phyloP scores from a whole-genome alignment of 176 grass and related monocot genomes.

The Oryza nivara region DNA sequence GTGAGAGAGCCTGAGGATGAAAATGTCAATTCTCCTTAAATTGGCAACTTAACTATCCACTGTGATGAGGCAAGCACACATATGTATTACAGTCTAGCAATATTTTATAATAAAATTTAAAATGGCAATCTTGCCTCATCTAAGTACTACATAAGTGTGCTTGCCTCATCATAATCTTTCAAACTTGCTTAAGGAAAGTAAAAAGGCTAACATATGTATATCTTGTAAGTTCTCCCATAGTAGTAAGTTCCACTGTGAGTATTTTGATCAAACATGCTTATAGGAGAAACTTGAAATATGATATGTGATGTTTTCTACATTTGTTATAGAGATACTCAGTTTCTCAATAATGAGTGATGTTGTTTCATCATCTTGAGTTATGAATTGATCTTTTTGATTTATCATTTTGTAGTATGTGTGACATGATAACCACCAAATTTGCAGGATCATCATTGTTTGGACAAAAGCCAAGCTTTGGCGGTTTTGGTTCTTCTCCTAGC shows the following conservation, averaged over 20 bases:
- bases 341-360: neutral
- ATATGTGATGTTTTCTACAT: neutral
- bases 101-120: too few species aligned
- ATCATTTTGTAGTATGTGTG: neutral
- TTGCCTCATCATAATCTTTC: neutral
- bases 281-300: neutral
- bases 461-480: constrained; percentile 80
- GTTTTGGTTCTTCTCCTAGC: constrained; percentile 77
- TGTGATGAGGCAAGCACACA: too few species aligned
- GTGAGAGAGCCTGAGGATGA: neutral
- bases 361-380: neutral
- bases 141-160: neutral
- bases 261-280: constrained; percentile 15
- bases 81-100: too few species aligned
- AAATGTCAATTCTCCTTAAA: neutral
- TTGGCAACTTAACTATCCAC: neutral
- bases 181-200: neutral
- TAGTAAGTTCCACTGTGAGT: neutral
- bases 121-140: neutral
- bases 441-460: constrained; percentile 88
- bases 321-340: constrained; percentile 5
- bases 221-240: neutral
- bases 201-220: neutral
- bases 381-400: neutral
- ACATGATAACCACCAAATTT: constrained; percentile 22